Evolutionary conservation across 148 eudicot genomes (phyloP).

Genomic region (Suaeda aralocaspica): DNA sequence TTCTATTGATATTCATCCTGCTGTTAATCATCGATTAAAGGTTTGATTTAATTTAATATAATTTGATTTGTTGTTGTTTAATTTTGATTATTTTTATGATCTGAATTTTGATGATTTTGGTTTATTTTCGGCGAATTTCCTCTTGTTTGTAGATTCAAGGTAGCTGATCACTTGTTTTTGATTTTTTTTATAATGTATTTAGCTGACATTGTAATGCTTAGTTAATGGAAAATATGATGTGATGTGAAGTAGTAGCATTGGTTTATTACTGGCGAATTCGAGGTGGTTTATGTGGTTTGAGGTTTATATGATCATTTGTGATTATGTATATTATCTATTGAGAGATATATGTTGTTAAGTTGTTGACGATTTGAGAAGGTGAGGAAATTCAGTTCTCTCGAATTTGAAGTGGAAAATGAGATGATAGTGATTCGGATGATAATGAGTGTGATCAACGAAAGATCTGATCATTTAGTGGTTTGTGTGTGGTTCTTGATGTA

Average conservation of each 20-base stretch:
- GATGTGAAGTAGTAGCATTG: background rate
- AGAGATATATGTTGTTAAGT: background rate
- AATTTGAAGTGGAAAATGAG: background rate
- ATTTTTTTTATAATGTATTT: background rate
- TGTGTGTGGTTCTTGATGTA: too few relatives aligned
- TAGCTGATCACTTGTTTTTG: background rate
- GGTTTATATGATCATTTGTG: background rate
- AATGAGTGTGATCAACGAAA: background rate
- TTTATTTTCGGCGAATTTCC: background rate
- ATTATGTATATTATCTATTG: background rate
- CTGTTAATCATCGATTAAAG: constrained; percentile 90
- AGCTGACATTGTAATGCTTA: background rate
- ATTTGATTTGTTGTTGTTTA: background rate
- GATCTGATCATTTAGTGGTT: constrained; percentile 4
- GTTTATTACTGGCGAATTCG: background rate
- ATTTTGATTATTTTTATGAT: background rate
- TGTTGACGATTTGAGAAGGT: background rate
- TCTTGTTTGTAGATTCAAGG: background rate
- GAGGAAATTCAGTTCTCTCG: too few relatives aligned
- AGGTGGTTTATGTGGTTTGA: background rate
- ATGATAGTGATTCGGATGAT: background rate
- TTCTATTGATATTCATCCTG: constrained; percentile 88
- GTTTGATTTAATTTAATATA: constrained; percentile 25
- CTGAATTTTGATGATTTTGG: background rate
- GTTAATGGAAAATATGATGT: background rate